These are phyloP conservation scores for Funneliformis caledonium DNA, from an alignment of 371 early-diverging fungal species.

Conservation along the genomic window DNA sequence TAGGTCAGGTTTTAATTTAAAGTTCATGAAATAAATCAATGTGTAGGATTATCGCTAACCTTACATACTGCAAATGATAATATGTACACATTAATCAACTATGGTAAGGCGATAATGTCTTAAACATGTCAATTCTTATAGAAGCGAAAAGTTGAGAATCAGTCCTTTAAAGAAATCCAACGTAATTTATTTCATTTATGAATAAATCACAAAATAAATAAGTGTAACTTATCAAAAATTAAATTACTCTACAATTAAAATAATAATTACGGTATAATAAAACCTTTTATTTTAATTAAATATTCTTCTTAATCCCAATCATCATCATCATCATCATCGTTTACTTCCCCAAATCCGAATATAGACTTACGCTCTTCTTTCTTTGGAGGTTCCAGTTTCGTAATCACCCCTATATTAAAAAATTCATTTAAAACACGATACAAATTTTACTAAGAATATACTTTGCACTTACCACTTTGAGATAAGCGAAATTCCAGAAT, in stretches of 20 bases:
- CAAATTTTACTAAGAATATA: neutral
- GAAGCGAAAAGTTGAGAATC: too few species aligned
- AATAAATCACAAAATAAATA: too few species aligned
- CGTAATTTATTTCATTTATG: too few species aligned
- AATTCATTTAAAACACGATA: neutral
- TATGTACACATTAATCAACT: too few species aligned
- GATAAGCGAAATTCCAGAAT: slow-evolving; percentile 77
- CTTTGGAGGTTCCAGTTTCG: slow-evolving; percentile 6
- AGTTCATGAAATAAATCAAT: too few species aligned
- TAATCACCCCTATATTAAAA: slow-evolving; percentile 29
- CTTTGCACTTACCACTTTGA: slow-evolving; percentile 55
- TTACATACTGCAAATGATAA: too few species aligned
- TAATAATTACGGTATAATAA: neutral
- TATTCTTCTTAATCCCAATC: slow-evolving; percentile 38
- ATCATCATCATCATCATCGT: slow-evolving; percentile 45
- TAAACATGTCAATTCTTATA: too few species aligned
- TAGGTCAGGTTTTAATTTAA: too few species aligned
- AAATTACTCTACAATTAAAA: neutral
- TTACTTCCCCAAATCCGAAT: slow-evolving; percentile 47
- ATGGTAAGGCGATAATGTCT: too few species aligned
- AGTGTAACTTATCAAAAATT: too few species aligned
- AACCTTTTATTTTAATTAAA: neutral
- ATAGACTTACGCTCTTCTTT: slow-evolving; percentile 47
- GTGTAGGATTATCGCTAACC: too few species aligned
- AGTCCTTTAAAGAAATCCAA: too few species aligned